Percentiles rank a stretch among this genome's conserved stretches.
Evolutionary conservation across 2,329 filamentous ascomycete species (phyloP).

Genomic region (Fusarium protoensiforme): DNA sequence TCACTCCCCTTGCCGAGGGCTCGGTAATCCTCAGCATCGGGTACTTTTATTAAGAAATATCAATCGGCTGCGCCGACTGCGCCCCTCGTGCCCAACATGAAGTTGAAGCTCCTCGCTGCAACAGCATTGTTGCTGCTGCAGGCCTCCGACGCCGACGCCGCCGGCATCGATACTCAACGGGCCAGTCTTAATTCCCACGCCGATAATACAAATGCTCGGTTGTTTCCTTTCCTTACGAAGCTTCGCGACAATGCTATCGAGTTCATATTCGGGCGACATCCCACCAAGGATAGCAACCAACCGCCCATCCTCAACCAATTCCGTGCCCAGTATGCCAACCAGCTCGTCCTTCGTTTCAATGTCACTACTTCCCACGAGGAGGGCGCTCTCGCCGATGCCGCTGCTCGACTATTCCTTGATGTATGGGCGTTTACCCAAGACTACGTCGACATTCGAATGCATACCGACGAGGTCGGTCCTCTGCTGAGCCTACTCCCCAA

Average conservation of each 20-base stretch:
- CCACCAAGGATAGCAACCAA: constrained; percentile 43
- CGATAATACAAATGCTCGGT: constrained; percentile 28
- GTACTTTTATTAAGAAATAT: constrained; percentile 2
- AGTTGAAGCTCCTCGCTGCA: constrained; percentile 41
- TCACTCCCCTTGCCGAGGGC: constrained; percentile 7
- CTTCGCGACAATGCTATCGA: constrained; percentile 62
- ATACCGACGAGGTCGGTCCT: constrained; percentile 80
- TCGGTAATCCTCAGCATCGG: background rate
- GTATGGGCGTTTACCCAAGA: constrained; percentile 87
- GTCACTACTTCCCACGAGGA: constrained; percentile 77
- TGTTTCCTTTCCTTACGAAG: constrained; percentile 62
- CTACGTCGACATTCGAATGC: constrained; percentile 86
- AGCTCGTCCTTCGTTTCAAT: constrained; percentile 92
- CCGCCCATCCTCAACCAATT: constrained; percentile 45
- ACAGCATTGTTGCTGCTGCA: constrained; percentile 42
- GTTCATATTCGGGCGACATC: constrained; percentile 60
- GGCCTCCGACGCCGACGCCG: constrained; percentile 43
- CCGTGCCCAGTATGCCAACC: constrained; percentile 72
- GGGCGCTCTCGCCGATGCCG: constrained; percentile 75
- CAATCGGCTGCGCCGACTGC: constrained; percentile 9
- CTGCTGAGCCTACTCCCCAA: constrained; percentile 81
- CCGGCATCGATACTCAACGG: constrained; percentile 44
- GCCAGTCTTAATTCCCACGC: constrained; percentile 26
- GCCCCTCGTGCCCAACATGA: constrained; percentile 26
- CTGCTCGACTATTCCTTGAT: constrained; percentile 82